Evolutionary conservation across 768 basidiomycete species (phyloP).

Genomic region (Trametes elegans): DNA sequence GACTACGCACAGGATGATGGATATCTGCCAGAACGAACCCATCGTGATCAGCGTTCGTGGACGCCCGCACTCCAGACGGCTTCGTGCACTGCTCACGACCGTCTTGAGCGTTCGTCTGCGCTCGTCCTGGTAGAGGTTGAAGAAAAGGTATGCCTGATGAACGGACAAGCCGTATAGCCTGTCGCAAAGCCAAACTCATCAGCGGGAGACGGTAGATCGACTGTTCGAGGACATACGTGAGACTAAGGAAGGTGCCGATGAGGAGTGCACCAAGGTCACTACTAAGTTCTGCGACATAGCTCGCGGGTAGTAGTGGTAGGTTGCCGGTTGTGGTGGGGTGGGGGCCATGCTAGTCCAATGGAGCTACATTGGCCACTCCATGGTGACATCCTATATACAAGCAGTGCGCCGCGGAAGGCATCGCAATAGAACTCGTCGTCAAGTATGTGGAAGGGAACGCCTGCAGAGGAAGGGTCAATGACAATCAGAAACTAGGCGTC

Average conservation of each 20-base stretch:
- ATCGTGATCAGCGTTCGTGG: neutral
- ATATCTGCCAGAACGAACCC: no score
- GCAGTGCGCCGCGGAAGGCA: no score
- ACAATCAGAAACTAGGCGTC: no score
- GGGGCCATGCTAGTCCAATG: neutral
- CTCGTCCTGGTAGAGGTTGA: neutral
- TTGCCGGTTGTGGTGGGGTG: neutral
- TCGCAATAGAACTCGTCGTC: no score
- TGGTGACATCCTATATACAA: neutral
- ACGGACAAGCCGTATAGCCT: conserved; percentile 6
- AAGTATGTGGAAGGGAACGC: no score
- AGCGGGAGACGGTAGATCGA: no score
- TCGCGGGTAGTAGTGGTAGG: neutral
- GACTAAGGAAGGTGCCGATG: conserved; percentile 11
- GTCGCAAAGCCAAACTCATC: neutral
- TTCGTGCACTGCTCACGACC: neutral
- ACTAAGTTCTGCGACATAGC: neutral
- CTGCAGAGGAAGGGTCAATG: no score
- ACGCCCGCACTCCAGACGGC: neutral
- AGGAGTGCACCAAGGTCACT: conserved; percentile 1
- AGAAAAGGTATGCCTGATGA: neutral
- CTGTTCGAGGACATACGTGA: neutral
- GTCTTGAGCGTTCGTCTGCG: neutral
- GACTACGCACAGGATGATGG: neutral
- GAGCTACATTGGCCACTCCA: neutral